Percentiles rank a stretch among this genome's conserved stretches.
Evolutionary conservation across 2,329 filamentous ascomycete species (phyloP).

Genomic region (Cordyceps pruinosa): DNA sequence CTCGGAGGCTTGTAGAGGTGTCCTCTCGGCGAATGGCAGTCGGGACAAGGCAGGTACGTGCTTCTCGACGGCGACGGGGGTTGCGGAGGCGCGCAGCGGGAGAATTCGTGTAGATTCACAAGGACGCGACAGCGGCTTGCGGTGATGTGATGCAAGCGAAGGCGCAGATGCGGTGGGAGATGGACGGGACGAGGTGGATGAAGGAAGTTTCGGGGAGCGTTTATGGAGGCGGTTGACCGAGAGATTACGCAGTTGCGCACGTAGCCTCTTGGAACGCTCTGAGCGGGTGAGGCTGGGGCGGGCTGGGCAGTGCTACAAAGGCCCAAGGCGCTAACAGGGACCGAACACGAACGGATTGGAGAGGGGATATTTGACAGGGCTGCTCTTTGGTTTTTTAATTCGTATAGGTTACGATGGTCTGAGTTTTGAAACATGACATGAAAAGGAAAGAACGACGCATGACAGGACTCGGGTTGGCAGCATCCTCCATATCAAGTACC

Average conservation of each 20-base stretch:
- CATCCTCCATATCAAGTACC: too few relatives aligned
- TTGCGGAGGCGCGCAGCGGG: background rate
- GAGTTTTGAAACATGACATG: too few relatives aligned
- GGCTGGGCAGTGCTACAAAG: background rate
- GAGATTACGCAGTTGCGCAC: slow-evolving; percentile 14
- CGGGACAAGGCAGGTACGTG: too few relatives aligned
- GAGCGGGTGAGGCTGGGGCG: slow-evolving; percentile 6
- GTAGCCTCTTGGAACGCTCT: slow-evolving; percentile 13
- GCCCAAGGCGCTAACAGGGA: too few relatives aligned
- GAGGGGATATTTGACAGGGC: too few relatives aligned
- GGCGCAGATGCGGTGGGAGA: background rate
- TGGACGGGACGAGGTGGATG: background rate
- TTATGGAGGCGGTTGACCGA: slow-evolving; percentile 6
- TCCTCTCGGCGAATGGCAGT: slow-evolving; percentile 3
- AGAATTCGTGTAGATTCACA: background rate
- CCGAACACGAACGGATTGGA: too few relatives aligned
- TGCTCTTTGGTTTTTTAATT: too few relatives aligned
- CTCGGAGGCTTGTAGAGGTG: background rate
- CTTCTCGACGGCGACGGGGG: background rate
- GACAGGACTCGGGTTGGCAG: too few relatives aligned
- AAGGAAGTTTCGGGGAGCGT: background rate
- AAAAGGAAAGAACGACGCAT: too few relatives aligned
- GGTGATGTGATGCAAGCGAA: background rate
- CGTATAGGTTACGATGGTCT: background rate
- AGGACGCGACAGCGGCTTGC: background rate